phyloP scores from a whole-genome alignment of 202 grass and related monocot species.

The Digitaria exilis region DNA sequence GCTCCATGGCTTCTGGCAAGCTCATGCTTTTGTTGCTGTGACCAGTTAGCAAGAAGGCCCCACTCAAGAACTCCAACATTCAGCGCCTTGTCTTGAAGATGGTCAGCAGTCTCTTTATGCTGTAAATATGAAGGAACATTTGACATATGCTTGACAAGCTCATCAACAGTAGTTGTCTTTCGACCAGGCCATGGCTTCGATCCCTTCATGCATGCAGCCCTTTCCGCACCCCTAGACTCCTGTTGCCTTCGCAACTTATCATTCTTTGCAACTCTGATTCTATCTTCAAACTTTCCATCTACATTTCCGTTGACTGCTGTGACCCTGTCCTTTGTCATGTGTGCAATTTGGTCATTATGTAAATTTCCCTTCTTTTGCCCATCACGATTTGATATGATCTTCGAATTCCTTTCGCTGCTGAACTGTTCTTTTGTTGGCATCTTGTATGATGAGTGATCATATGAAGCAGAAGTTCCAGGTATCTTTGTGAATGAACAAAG shows the following conservation, averaged over 20 bases:
- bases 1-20: constrained; percentile 38
- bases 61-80: constrained; percentile 97
- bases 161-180: constrained; percentile 61
- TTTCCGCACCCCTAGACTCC: constrained; percentile 47
- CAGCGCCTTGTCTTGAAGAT: constrained; percentile 81
- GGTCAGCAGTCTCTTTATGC: constrained; percentile 41
- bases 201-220: constrained; percentile 48
- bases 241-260: constrained; percentile 44
- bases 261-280: constrained; percentile 51
- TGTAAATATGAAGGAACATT: constrained; percentile 92
- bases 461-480: constrained; percentile 34
- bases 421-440: constrained; percentile 59
- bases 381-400: constrained; percentile 33
- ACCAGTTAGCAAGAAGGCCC: constrained; percentile 86
- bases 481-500: constrained; percentile 23
- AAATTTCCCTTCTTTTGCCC: constrained; percentile 45
- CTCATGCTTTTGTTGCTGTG: constrained; percentile 66
- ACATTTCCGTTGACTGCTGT: constrained; percentile 30
- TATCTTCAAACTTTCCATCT: constrained; percentile 71
- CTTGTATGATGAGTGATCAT: constrained; percentile 55
- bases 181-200: constrained; percentile 92
- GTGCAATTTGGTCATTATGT: constrained; percentile 40
- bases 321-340: constrained; percentile 43
- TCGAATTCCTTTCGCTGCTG: constrained; percentile 50
- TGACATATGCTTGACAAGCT: constrained; percentile 95